Conservation (phyloP, 805 yeast species). For the Tetrapisispora nanseiensis region DNA sequence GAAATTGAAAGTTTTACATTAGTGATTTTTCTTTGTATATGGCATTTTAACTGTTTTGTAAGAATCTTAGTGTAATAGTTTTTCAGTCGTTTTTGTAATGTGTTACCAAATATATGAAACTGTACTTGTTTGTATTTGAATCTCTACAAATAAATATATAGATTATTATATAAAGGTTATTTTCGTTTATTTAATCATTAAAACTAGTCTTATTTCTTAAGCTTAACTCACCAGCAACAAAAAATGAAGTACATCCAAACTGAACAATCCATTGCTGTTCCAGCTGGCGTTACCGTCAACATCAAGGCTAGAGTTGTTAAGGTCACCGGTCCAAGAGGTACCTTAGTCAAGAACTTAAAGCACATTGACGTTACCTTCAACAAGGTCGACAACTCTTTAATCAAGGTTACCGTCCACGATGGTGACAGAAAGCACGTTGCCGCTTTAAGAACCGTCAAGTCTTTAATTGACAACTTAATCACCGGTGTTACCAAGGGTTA, state of each 20-base stretch:
- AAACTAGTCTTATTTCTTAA: background rate
- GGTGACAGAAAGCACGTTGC: constrained; percentile 99
- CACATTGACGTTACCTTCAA: constrained; percentile 92
- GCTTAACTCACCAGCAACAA: constrained; percentile 2
- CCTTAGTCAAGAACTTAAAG: constrained; percentile 76
- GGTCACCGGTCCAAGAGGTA: constrained; percentile 98
- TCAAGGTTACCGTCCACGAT: constrained; percentile 90
- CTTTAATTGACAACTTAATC: constrained; percentile 86
- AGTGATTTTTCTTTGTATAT: too few relatives aligned
- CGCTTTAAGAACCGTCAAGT: constrained; percentile 96
- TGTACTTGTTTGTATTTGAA: too few relatives aligned
- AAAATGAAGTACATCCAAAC: constrained; percentile 81
- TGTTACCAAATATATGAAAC: too few relatives aligned
- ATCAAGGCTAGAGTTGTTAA: constrained; percentile 86
- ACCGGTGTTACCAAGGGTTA: constrained; percentile 98
- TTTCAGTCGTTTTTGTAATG: too few relatives aligned
- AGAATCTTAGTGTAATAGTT: too few relatives aligned
- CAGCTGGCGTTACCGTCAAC: constrained; percentile 86
- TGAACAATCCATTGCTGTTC: constrained; percentile 73
- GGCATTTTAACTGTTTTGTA: too few relatives aligned
- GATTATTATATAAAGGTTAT: too few relatives aligned
- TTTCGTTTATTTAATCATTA: background rate
- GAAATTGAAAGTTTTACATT: too few relatives aligned
- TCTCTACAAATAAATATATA: too few relatives aligned
- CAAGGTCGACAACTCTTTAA: constrained; percentile 48